Evolutionary conservation across 768 basidiomycete species (phyloP), one percentile per base, ranked within the genome.

Genomic region (Lactarius trivialis): DNA sequence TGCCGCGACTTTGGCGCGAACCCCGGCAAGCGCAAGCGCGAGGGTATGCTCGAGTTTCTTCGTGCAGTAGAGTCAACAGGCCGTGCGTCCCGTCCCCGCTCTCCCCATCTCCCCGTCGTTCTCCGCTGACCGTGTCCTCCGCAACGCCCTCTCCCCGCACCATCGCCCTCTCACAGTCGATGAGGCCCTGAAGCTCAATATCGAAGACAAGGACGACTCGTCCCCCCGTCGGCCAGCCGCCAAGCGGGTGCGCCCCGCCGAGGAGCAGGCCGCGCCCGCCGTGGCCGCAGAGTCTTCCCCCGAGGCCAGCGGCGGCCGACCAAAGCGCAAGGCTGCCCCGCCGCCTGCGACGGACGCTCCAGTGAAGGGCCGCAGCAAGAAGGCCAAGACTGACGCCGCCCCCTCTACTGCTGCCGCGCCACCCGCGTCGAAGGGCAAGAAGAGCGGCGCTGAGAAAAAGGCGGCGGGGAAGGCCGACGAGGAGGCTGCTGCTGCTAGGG

Each of bases 1-100:
- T 60, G 65, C 60, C 63, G 64, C 26, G 71, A 71, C 60, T 64
- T 71, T 36, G 71, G 70, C 37, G 62, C 70, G 19, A 55, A 60
- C 26, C 55, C 55, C 6, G 64, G 60, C 54, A 58, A 51, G 45
- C 60, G 60, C 32, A 65, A 65, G 55, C 66, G 67, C 49, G 61
- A 65, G 33, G 70, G 68, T 6, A 68, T 71, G 66, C 57, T 68
- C 55, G 58, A 66, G 37, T 65, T 67, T 30, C 60, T 71, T 34
- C 60, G 60, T 4, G 64, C 60, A 21, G 65, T 71, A 26, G 69
- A 70, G 55, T 56, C 54, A 41, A 60, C 62, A 32, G 66, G 68
- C 12, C 60, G 70, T 71, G 63, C 56, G 69, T 69, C 34, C 54
- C 19, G 43, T 32, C 32, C 50, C 26, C 14, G 32, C 59, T 49